Base-by-base conservation (phyloP, 129 eudicot genomes). In the Gnaphalium uliginosum region DNA sequence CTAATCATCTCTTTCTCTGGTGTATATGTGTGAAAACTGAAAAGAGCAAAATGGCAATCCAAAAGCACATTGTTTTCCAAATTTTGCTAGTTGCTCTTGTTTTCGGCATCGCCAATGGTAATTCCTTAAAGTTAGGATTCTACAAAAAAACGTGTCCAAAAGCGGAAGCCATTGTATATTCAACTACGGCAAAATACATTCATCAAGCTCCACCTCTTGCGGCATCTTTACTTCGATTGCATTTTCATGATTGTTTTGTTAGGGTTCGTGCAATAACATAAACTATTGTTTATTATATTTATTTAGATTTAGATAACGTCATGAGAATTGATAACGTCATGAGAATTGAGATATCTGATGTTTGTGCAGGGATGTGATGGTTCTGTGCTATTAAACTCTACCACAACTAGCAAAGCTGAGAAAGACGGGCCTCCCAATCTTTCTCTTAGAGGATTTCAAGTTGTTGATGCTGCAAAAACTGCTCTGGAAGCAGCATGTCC, bases 231-330 rank as follows among this genome's bases (percentile, higher is more conserved):
- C 77, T 89, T 37, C 81, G 96, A 69, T 74, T 86, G 96, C 91
- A 86, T 65, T 89, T 89, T 75, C 96, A 89, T 56, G 96, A 89
- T 67, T 89, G 92, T 68, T 84, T 86, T 76, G 85, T 89, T 53
- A 63, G 51, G 51, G 51, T 43, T 43, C 48, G 48, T 41, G 48
- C 48, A 41, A 11, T 11, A 43, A 43, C 51, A 24, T 35, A 3
- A 32, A 24, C 22, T 22, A 13, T 18, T 5, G 5, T 11, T 13
- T 43, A 35, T 35, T 35, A 7, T 35, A 35, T 2, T 5, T 0
- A n/a, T n/a, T n/a, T n/a, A n/a, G n/a, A n/a, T n/a, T n/a, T n/a
- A n/a, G 41, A 3, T 10, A 7, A 35, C 1, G 15, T 41, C 14
- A 41, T 41, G 48, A 41, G 4, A 35, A 5, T 5, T 0, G 41